A percentile compares a stretch with the other conserved stretches of the same genome.
Conservation (phyloP, 2,329 filamentous ascomycete species). For the Neospermospora avenae region DNA sequence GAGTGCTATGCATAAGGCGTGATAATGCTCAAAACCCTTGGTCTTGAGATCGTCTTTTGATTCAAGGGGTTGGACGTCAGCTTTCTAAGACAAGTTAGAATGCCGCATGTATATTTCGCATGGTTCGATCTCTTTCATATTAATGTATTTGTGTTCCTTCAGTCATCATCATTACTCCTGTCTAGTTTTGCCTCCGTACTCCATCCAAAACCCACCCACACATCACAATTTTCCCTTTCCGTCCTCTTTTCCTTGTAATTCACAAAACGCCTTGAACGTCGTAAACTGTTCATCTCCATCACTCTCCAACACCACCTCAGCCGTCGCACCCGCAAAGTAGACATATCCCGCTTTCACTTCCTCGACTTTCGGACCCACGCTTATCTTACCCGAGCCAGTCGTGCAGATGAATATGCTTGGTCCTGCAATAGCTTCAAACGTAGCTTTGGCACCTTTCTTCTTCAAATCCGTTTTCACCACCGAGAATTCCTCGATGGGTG, state of each 20-base stretch:
- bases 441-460: constrained; percentile 70
- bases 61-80: too few species aligned
- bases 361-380: constrained; percentile 77
- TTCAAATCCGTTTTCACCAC: constrained; percentile 80
- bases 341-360: constrained; percentile 71
- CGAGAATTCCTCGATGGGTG: constrained; percentile 93
- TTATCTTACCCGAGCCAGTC: constrained; percentile 74
- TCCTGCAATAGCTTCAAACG: constrained; percentile 81
- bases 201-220: too few species aligned
- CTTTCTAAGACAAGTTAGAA: too few species aligned
- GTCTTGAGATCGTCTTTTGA: too few species aligned
- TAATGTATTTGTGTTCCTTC: too few species aligned
- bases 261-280: constrained; percentile 92
- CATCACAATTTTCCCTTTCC: constrained; percentile 28
- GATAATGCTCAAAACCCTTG: too few species aligned
- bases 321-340: constrained; percentile 84
- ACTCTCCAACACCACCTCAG: constrained; percentile 76
- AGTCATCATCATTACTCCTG: too few species aligned
- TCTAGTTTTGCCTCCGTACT: too few species aligned
- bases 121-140: too few species aligned
- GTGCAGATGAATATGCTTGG: constrained; percentile 95
- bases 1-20: too few species aligned
- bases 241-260: constrained; percentile 55
- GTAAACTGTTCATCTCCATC: constrained; percentile 66
- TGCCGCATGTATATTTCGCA: too few species aligned